phyloP scores from a whole-genome alignment of 345 rosid species.

The Jatropha curcas region DNA sequence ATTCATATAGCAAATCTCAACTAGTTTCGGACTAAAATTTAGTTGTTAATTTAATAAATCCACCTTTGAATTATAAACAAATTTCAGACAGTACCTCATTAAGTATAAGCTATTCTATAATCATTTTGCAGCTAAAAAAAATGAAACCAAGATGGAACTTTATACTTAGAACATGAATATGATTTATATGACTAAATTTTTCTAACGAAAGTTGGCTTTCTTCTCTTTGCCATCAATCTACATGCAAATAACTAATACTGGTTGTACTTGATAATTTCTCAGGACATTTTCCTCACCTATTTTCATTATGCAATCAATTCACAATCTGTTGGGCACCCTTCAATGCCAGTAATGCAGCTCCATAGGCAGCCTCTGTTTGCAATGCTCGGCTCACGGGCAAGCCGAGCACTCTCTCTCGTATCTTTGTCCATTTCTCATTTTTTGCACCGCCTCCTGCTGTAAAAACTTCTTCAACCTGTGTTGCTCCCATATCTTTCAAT shows the following conservation, averaged over 20 bases:
- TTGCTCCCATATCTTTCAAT: slow-evolving; percentile 79
- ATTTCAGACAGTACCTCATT: too few species aligned
- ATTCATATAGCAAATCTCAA: too few species aligned
- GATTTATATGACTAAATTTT: neutral
- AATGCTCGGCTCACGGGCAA: slow-evolving; percentile 65
- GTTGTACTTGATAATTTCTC: too few species aligned
- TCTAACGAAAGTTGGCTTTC: neutral
- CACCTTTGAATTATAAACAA: too few species aligned
- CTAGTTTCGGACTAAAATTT: too few species aligned
- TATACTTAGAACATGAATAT: neutral
- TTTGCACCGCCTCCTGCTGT: slow-evolving; percentile 92
- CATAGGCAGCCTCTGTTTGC: slow-evolving; percentile 89
- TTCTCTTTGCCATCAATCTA: neutral
- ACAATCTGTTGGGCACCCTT: slow-evolving; percentile 46
- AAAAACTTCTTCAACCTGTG: slow-evolving; percentile 69
- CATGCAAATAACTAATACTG: neutral
- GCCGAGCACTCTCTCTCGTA: slow-evolving; percentile 69
- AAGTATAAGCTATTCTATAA: too few species aligned
- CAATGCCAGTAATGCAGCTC: slow-evolving; percentile 82
- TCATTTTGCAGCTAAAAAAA: too few species aligned
- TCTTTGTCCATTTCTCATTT: slow-evolving; percentile 76
- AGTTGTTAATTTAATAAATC: too few species aligned
- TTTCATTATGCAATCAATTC: neutral
- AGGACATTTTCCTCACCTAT: neutral
- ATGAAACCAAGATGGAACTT: neutral